Base-by-base conservation (phyloP, 495 filamentous ascomycete genomes). In the Pyrenula aspistea region DNA sequence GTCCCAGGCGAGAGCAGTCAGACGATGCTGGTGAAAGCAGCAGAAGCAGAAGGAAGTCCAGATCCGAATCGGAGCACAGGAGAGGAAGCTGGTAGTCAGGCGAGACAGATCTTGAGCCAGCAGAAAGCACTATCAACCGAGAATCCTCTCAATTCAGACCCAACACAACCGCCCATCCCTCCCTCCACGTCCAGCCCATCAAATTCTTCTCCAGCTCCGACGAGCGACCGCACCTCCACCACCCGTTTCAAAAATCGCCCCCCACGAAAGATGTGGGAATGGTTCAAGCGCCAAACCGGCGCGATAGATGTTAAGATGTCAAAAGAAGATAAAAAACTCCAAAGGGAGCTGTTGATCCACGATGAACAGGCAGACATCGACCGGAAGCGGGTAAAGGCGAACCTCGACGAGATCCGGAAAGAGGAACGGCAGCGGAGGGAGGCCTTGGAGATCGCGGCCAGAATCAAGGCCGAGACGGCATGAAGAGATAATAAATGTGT, bases 201-300 rank as follows among this genome's bases (percentile, higher is more conserved):
- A 55, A 59, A 64, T 55, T 65, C 71, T 64, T 25, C 71, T 60
- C 55, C 72, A 21, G 8, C 50, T 8, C 50, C 22, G 22, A 8
- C 22, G 22, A 21, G 19, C 50, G 20, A 8, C 8, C 50, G 50
- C 50, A 52, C 50, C 8, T 21, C 22, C 8, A 21, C 50, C 8
- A 8, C 20, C 8, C 50, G 8, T 10, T 10, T 24, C 50, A 10
- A 4, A 8, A 52, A 52, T 19, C 8, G 8, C 8, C 8, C 50
- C 8, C 19, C 50, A 10, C 19, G 50, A 53, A 71, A 82, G 52
- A 96, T 98, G 57, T 80, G 89, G 60, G 66, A 71, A 3, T 73
- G 83, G 55, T 77, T 98, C 24, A 63, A 91, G 57, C 68, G 73
- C 21, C 70, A 84, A 63, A 96, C 89, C 0, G 80, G 80, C 2